phyloP scores from a whole-genome alignment of 495 filamentous ascomycete species.

The Neurospora sp. region DNA sequence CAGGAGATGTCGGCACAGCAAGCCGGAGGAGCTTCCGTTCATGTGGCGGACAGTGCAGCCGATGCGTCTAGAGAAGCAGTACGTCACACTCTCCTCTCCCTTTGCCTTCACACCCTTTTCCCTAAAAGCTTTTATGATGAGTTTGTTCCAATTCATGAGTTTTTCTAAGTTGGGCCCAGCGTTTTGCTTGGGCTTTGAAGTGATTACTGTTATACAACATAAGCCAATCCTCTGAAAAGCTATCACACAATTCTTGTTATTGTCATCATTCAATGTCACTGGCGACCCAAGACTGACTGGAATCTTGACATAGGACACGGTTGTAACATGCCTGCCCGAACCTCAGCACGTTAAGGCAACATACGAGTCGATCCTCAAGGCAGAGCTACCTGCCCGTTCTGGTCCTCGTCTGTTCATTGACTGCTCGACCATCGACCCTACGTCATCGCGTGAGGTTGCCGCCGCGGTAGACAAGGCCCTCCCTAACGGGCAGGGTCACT shows the following conservation, averaged over 20 bases:
- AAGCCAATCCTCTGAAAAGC: slow-evolving; percentile 25
- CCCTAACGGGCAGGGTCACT: slow-evolving; percentile 38
- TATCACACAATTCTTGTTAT: not conserved
- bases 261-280: not conserved
- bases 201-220: slow-evolving; percentile 39
- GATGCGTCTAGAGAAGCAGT: slow-evolving; percentile 66
- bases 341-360: slow-evolving; percentile 68
- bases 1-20: slow-evolving; percentile 44
- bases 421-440: slow-evolving; percentile 77
- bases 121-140: slow-evolving; percentile 33
- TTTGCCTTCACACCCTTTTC: not conserved
- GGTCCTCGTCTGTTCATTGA: slow-evolving; percentile 62
- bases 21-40: slow-evolving; percentile 39
- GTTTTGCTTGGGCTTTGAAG: slow-evolving; percentile 20
- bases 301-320: slow-evolving; percentile 45
- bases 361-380: slow-evolving; percentile 51
- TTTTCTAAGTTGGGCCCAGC: slow-evolving; percentile 37
- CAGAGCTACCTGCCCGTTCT: slow-evolving; percentile 25
- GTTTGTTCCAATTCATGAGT: slow-evolving; percentile 44
- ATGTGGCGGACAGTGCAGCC: slow-evolving; percentile 45
- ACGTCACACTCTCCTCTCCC: slow-evolving; percentile 27
- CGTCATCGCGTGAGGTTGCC: slow-evolving; percentile 59
- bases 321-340: slow-evolving; percentile 73
- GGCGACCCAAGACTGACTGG: not conserved
- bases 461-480: slow-evolving; percentile 45